Evolutionary conservation across 371 early-diverging fungal species (phyloP).

Genomic region (Syncephalis fuscata): DNA sequence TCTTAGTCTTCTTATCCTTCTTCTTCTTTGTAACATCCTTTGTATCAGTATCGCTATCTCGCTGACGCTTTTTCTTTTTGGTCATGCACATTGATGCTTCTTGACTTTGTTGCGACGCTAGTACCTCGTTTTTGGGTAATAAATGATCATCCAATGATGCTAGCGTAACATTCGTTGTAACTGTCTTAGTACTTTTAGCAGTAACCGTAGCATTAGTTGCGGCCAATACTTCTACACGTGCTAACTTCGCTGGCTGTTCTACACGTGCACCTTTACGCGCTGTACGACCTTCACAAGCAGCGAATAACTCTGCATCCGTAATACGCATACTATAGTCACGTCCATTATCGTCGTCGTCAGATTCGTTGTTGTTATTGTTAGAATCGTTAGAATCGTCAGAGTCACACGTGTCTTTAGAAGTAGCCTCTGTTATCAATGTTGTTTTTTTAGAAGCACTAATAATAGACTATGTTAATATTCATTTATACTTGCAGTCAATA

Average conservation of each 20-base stretch:
- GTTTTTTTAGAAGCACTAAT: no score
- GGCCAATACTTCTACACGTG: constrained; percentile 13
- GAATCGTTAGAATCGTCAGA: no score
- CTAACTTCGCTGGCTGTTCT: constrained; percentile 68
- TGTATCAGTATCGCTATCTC: constrained; percentile 6
- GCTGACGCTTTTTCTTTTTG: not conserved
- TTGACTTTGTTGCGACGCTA: constrained; percentile 14
- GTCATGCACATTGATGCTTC: not conserved
- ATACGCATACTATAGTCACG: constrained; percentile 47
- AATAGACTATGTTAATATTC: no score
- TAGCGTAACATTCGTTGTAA: no score
- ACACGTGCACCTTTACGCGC: constrained; percentile 82
- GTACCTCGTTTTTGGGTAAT: constrained; percentile 4
- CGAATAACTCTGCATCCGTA: constrained; percentile 72
- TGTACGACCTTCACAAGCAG: constrained; percentile 85
- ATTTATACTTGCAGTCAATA: no score
- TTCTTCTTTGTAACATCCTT: constrained; percentile 6
- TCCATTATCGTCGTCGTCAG: no score
- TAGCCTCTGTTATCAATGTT: no score
- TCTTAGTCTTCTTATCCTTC: constrained; percentile 5
- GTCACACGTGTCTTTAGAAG: no score
- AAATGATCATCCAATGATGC: no score
- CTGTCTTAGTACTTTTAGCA: constrained; percentile 2
- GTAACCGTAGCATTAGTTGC: not conserved
- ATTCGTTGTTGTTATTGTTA: no score